Conservation (phyloP, 2,329 filamentous ascomycete genomes). For the Aureobasidium uvarum region DNA sequence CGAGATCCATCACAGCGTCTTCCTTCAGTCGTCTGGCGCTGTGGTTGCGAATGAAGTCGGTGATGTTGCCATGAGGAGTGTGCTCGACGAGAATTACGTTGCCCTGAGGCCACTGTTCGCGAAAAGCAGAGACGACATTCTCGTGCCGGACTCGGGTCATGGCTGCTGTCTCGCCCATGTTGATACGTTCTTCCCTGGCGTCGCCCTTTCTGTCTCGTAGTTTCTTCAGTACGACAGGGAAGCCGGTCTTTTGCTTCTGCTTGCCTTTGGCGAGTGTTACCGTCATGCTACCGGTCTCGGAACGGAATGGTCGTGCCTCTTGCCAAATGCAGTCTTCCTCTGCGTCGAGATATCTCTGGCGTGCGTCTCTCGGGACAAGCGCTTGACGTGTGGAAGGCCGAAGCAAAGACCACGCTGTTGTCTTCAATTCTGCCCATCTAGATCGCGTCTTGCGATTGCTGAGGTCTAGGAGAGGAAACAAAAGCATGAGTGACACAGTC, state of each 20-base stretch:
- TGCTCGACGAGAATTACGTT: constrained; percentile 19
- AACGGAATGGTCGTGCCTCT: neutral
- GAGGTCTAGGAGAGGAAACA: constrained; percentile 15
- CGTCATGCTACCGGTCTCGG: constrained; percentile 17
- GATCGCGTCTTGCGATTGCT: constrained; percentile 1
- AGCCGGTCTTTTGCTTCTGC: constrained; percentile 19
- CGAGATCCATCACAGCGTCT: constrained; percentile 23
- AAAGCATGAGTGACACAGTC: neutral
- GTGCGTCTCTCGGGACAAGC: neutral
- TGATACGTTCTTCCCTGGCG: constrained; percentile 5
- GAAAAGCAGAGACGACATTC: constrained; percentile 22
- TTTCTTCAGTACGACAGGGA: constrained; percentile 16
- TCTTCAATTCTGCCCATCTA: constrained; percentile 17
- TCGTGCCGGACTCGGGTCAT: constrained; percentile 22
- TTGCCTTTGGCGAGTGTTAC: constrained; percentile 15
- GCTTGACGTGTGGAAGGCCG: neutral
- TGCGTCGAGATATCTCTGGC: constrained; percentile 22
- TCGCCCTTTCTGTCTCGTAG: constrained; percentile 17
- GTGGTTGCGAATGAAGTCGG: constrained; percentile 18
- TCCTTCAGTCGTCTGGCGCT: constrained; percentile 9
- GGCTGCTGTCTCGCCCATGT: constrained; percentile 21
- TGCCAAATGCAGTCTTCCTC: constrained; percentile 21
- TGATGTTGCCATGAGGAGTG: constrained; percentile 16
- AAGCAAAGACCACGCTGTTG: constrained; percentile 13
- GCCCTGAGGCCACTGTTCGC: constrained; percentile 13